These are phyloP conservation scores for Cyclostephanos tholiformis DNA, from an alignment of 108 stramenopile genomes.

Conservation along the genomic window DNA sequence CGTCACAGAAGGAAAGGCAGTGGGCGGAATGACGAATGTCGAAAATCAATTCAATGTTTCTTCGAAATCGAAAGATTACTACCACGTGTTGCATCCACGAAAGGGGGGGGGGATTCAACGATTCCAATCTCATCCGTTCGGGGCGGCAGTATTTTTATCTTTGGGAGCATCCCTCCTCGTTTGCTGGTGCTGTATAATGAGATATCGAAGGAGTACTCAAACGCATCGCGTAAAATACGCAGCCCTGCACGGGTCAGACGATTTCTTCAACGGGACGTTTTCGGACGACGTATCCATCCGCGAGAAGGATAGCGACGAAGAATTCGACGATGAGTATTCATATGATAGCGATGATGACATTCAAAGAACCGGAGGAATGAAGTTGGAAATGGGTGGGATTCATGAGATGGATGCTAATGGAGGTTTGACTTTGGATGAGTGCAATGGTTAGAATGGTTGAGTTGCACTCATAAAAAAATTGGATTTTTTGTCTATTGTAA, in stretches of 20 bases:
- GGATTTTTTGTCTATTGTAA: neutral
- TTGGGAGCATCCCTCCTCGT: slow-evolving; percentile 3
- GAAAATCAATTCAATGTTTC: too few relatives aligned
- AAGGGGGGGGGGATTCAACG: neutral
- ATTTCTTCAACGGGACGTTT: slow-evolving; percentile 49
- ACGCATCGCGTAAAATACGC: slow-evolving; percentile 28
- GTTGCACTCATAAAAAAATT: neutral
- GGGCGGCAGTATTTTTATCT: neutral
- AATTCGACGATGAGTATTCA: slow-evolving; percentile 15
- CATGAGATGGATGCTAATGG: neutral
- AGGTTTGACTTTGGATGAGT: slow-evolving; percentile 11
- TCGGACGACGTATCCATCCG: slow-evolving; percentile 45
- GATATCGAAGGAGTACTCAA: neutral
- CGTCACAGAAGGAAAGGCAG: too few relatives aligned
- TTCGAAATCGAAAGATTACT: neutral
- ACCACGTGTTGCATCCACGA: slow-evolving; percentile 28
- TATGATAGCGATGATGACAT: slow-evolving; percentile 9
- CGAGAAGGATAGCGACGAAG: slow-evolving; percentile 38
- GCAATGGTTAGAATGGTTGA: neutral
- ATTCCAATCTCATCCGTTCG: neutral
- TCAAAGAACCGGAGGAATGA: neutral
- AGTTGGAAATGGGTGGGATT: slow-evolving; percentile 2
- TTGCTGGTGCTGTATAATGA: slow-evolving; percentile 25
- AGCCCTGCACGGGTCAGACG: slow-evolving; percentile 28
- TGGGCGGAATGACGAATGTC: too few relatives aligned